Conservation (phyloP, 176 grass and related monocot genomes). For the barley (Hordeum vulgare) region MorexV3_pseudomolecules_assembly NC_058523.1:553197815-553198314, state of each 20-base stretch:
- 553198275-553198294: constrained; percentile 43
- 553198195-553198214: background rate
- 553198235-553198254: constrained; percentile 27
- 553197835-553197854: constrained; percentile 11
- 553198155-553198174: background rate
- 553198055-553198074: background rate
- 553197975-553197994: background rate
- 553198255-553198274: constrained; percentile 15
- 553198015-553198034: background rate
- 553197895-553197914: constrained; percentile 19
- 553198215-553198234: background rate
- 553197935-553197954: background rate
- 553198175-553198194: background rate
- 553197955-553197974: background rate
- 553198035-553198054: background rate
- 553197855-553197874: constrained; percentile 24
- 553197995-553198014: background rate
- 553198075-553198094: background rate
- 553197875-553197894: constrained; percentile 7
- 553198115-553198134: background rate
- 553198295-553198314: constrained; percentile 34
- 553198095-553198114: background rate
- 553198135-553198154: background rate
- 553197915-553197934: constrained; percentile 43
- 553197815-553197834: constrained; percentile 29